Conservation (phyloP, 352 stramenopile species). For the Globisporangium perplexum region DNA sequence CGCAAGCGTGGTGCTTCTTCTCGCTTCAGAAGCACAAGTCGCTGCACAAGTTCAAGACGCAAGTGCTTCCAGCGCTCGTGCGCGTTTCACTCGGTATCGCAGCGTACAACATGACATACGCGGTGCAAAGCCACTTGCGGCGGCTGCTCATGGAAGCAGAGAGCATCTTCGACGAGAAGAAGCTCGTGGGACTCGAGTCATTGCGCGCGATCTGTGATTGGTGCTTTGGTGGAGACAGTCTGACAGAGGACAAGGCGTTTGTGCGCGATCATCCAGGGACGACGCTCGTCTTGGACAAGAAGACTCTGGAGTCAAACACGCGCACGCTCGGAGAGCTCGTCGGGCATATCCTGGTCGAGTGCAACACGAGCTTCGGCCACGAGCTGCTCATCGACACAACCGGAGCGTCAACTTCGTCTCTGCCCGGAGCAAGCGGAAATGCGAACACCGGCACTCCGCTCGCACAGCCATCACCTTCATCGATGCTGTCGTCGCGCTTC, state of each 20-base stretch:
- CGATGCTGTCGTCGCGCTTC: slow-evolving; percentile 2
- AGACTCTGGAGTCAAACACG: slow-evolving; percentile 21
- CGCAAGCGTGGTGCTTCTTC: slow-evolving; percentile 77
- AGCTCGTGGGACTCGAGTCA: slow-evolving; percentile 55
- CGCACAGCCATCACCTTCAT: not conserved
- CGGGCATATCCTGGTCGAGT: slow-evolving; percentile 62
- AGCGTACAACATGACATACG: slow-evolving; percentile 67
- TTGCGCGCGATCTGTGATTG: slow-evolving; percentile 22
- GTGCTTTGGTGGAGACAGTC: not conserved
- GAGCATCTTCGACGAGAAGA: slow-evolving; percentile 66
- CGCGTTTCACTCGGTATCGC: slow-evolving; percentile 51
- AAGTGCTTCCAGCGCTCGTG: slow-evolving; percentile 38
- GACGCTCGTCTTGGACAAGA: slow-evolving; percentile 23
- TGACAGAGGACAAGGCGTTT: not conserved
- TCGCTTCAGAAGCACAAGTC: slow-evolving; percentile 37
- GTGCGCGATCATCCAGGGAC: not conserved
- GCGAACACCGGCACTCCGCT: slow-evolving; percentile 3
- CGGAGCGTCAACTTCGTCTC: not conserved
- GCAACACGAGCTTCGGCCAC: slow-evolving; percentile 56
- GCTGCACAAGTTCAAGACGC: slow-evolving; percentile 23
- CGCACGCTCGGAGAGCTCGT: slow-evolving; percentile 49
- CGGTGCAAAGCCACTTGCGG: slow-evolving; percentile 58
- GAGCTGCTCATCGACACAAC: slow-evolving; percentile 14
- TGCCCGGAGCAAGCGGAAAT: slow-evolving; percentile 1
- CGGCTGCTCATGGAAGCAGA: slow-evolving; percentile 50